A percentile compares a stretch with the other conserved stretches of the same genome.
Conservation (phyloP, 2,329 filamentous ascomycete genomes). For the Clonostachys sp. region DNA sequence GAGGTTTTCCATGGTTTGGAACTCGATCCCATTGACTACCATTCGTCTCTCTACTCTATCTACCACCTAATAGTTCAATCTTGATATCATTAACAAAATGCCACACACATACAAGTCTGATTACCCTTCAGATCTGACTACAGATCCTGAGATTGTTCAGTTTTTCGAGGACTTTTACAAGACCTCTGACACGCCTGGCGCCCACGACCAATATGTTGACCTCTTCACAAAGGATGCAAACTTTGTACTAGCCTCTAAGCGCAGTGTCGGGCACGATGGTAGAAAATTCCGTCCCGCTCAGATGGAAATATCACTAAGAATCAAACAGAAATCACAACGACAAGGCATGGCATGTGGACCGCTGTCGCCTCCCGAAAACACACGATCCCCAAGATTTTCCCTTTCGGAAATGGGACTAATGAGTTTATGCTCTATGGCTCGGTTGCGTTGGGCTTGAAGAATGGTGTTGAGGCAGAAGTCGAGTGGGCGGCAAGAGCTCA, state of each 20-base stretch:
- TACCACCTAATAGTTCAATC: too few species aligned
- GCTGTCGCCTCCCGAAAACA: slow-evolving; percentile 18
- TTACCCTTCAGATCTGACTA: slow-evolving; percentile 4
- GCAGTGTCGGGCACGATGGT: slow-evolving; percentile 14
- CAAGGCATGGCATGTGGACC: slow-evolving; percentile 21
- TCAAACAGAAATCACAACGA: slow-evolving; percentile 16
- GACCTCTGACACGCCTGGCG: slow-evolving; percentile 19
- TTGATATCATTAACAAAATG: background rate
- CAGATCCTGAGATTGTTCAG: slow-evolving; percentile 11
- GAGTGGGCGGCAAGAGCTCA: slow-evolving; percentile 52
- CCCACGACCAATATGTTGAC: slow-evolving; percentile 18
- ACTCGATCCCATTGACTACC: too few species aligned
- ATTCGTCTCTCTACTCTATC: too few species aligned
- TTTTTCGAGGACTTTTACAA: slow-evolving; percentile 22
- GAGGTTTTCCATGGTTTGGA: too few species aligned
- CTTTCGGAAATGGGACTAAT: slow-evolving; percentile 13
- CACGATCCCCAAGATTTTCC: slow-evolving; percentile 19
- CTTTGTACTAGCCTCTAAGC: slow-evolving; percentile 20
- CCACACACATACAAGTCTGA: slow-evolving; percentile 8
- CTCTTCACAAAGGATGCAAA: slow-evolving; percentile 18
- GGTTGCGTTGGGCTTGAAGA: slow-evolving; percentile 17
- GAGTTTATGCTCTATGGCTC: slow-evolving; percentile 24
- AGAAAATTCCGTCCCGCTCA: background rate
- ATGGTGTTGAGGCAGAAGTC: slow-evolving; percentile 21
- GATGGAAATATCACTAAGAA: slow-evolving; percentile 2